These are phyloP conservation scores for Aspergillus hancockii DNA, from an alignment of 495 filamentous ascomycete genomes.

Conservation along the genomic window DNA sequence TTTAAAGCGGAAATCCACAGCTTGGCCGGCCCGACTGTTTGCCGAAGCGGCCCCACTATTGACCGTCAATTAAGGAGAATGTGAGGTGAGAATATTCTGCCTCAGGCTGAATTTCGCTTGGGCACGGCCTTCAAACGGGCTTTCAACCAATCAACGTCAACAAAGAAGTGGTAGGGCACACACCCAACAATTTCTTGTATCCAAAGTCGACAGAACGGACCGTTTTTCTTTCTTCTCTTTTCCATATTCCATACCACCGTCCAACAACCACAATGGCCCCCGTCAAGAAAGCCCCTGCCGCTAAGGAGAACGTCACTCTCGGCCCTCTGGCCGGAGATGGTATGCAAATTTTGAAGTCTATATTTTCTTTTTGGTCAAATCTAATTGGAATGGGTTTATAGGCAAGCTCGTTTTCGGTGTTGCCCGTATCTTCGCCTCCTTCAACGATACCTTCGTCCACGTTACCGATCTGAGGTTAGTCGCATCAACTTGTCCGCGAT, in stretches of 20 bases:
- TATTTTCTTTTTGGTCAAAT: not conserved
- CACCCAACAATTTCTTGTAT: constrained; percentile 40
- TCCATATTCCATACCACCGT: constrained; percentile 48
- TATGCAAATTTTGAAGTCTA: constrained; percentile 35
- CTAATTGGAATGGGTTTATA: constrained; percentile 25
- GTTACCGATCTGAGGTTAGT: constrained; percentile 98
- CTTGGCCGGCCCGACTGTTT: constrained; percentile 36
- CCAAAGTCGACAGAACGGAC: constrained; percentile 14
- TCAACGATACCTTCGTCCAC: constrained; percentile 99
- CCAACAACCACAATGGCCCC: constrained; percentile 67
- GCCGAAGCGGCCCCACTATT: constrained; percentile 17
- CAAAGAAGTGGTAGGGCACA: constrained; percentile 42
- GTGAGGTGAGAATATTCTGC: not conserved
- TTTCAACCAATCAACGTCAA: constrained; percentile 32
- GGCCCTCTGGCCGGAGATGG: constrained; percentile 92
- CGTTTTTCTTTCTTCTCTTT: constrained; percentile 28
- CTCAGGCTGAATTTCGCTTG: constrained; percentile 39
- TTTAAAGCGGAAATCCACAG: constrained; percentile 38
- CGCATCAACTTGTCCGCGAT: constrained; percentile 6
- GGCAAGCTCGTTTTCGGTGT: constrained; percentile 98
- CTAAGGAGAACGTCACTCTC: constrained; percentile 96
- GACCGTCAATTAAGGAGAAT: constrained; percentile 12
- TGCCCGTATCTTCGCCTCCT: constrained; percentile 98
- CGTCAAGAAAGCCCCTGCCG: constrained; percentile 76
- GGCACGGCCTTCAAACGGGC: not conserved